Conservation (phyloP, 805 yeast genomes). For the Pichia ethanolica region DNA sequence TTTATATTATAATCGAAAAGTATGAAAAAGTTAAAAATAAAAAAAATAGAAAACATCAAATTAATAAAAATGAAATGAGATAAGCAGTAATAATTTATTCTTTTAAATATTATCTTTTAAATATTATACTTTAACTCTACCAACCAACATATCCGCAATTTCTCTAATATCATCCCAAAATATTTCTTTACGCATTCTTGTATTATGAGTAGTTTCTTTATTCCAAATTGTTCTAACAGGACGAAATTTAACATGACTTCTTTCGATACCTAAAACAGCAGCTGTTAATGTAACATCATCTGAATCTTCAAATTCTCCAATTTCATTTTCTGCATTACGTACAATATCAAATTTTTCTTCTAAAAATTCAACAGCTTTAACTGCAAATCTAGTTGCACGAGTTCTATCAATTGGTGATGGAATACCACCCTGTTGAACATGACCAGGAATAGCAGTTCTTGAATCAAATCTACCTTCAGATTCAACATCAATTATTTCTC, state of each 20-base stretch:
- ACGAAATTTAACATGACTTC: conserved; percentile 68
- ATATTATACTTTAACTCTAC: conserved; percentile 38
- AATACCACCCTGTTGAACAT: conserved; percentile 76
- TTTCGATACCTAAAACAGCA: conserved; percentile 74
- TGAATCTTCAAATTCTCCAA: conserved; percentile 24
- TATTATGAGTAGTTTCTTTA: conserved; percentile 71
- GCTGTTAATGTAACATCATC: conserved; percentile 45
- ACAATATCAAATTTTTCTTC: conserved; percentile 33
- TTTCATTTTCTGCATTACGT: conserved; percentile 18
- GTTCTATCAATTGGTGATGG: conserved; percentile 77
- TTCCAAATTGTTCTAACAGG: conserved; percentile 74
- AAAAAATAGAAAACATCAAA: not conserved
- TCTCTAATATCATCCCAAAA: conserved; percentile 76
- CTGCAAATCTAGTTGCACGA: conserved; percentile 63
- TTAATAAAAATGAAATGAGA: not conserved
- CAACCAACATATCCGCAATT: conserved; percentile 79
- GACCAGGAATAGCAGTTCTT: conserved; percentile 78
- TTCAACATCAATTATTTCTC: conserved; percentile 62
- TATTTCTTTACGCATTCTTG: conserved; percentile 82
- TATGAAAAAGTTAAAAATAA: not conserved
- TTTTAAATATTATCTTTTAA: not conserved
- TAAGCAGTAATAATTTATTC: too few species aligned
- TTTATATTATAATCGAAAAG: too few species aligned
- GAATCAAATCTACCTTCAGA: conserved; percentile 64
- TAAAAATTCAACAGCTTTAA: conserved; percentile 61